These are phyloP conservation scores for Aureobasidium musti DNA, from an alignment of 2,329 filamentous ascomycete genomes.

Conservation along the genomic window DNA sequence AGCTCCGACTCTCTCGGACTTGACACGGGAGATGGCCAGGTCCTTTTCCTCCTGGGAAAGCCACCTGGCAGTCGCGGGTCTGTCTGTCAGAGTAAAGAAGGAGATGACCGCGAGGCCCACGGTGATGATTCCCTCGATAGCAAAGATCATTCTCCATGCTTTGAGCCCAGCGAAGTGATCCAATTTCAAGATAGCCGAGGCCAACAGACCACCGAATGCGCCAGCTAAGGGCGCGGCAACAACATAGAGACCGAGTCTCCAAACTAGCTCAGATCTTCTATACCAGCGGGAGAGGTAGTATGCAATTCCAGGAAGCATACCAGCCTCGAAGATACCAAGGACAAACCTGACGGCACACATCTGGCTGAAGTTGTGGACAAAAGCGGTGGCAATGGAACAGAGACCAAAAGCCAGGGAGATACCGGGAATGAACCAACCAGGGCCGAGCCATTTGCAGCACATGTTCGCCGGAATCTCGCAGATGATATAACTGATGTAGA, in stretches of 20 bases:
- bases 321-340: constrained; percentile 66
- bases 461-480: constrained; percentile 72
- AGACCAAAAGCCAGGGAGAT: constrained; percentile 65
- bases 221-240: constrained; percentile 70
- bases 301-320: constrained; percentile 71
- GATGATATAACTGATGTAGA: constrained; percentile 72
- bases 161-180: constrained; percentile 58
- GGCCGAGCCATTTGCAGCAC: constrained; percentile 69
- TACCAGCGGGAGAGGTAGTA: constrained; percentile 58
- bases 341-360: constrained; percentile 66
- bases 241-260: constrained; percentile 68
- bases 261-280: constrained; percentile 66
- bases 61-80: constrained; percentile 68
- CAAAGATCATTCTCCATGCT: constrained; percentile 70
- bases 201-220: constrained; percentile 68
- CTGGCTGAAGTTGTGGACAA: constrained; percentile 58
- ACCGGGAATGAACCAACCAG: constrained; percentile 69
- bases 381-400: constrained; percentile 65
- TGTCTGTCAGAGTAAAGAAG: constrained; percentile 67
- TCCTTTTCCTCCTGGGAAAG: constrained; percentile 66
- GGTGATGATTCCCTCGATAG: constrained; percentile 69
- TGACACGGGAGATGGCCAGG: constrained; percentile 65
- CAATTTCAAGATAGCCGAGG: constrained; percentile 63
- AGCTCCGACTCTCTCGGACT: constrained; percentile 65
- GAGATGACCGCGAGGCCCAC: constrained; percentile 59